Evolutionary conservation across 257 asterid species (phyloP).

Genomic region (Capsicum baccatum): DNA sequence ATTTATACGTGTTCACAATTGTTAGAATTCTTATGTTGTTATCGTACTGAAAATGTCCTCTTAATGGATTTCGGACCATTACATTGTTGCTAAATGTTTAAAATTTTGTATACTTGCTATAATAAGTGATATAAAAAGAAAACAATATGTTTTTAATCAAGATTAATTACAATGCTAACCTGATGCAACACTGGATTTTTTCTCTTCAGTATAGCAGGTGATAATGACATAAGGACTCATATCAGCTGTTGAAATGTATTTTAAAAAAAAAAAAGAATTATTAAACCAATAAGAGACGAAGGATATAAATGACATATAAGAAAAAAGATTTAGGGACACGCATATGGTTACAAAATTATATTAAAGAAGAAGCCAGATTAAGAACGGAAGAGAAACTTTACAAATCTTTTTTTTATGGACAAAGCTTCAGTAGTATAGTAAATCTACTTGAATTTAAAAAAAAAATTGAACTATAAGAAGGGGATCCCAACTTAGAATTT

Average conservation of each 20-base stretch:
- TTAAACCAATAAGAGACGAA: background rate
- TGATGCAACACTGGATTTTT: background rate
- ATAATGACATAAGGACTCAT: conserved; percentile 19
- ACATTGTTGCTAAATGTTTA: background rate
- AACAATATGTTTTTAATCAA: background rate
- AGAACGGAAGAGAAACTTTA: no score
- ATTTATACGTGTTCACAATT: background rate
- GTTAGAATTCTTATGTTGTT: background rate
- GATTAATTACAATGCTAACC: background rate
- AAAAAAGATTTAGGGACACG: background rate
- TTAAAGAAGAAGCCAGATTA: no score
- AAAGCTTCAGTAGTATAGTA: no score
- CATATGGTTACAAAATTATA: background rate
- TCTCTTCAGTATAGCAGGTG: background rate
- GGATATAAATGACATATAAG: background rate
- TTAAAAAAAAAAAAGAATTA: background rate
- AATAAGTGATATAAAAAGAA: background rate
- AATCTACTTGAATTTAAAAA: background rate
- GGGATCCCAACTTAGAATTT: background rate
- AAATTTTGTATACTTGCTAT: background rate
- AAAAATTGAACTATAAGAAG: background rate
- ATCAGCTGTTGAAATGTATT: conserved; percentile 18
- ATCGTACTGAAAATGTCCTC: background rate
- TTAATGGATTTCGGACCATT: background rate
- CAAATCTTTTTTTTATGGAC: no score